Evolutionary conservation across 2,329 filamentous ascomycete genomes (phyloP), one percentile per base, ranked within the genome.

Genomic region (Colletotrichum phormii): DNA sequence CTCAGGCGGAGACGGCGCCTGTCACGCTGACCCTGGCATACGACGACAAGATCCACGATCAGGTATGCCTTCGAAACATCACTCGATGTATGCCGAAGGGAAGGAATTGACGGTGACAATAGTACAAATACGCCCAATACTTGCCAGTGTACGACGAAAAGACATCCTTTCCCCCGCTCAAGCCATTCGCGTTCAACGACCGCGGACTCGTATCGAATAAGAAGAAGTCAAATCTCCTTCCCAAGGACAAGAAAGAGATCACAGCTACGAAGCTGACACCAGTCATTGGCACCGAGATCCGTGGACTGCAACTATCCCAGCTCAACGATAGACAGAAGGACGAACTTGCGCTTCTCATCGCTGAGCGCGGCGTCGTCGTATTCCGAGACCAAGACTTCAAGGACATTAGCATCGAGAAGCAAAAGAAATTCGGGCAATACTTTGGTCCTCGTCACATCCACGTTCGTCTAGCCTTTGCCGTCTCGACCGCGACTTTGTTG

Each of bases 381-480:
- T 84, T 82, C 72, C 77, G 79, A 9, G 77, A 78, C 69, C 81
- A 82, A 53, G 79, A 82, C 67, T 81, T 82, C 57, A 71, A 73
- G 37, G 71, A 71, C 1, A 67, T 71, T 0, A 49, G 51, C 7
- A 49, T 73, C n/a, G 62, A 73, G 13, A 55, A 63, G 33, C 71
- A 73, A 11, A 67, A 73, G 24, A 24, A 58, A 2, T 73, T 73
- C 18, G 67, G 71, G 1, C n/a, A 57, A 33, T 67, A 71, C 74
- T 85, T 84, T 67, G 83, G 83, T 0, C 82, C 79, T 6, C 77
- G 84, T 3, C 83, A 84, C 35, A 79, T 84, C 13, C 82, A 85
- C 46, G 81, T 82, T 75, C 74, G 80, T 75, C 26, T 15, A 1
- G 12, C 26, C 9, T 6, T 18, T 2, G 18, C 7, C 29, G 3